These are phyloP conservation scores for Kokia cookei DNA, from an alignment of 441 rosid species.

Conservation along the genomic window DNA sequence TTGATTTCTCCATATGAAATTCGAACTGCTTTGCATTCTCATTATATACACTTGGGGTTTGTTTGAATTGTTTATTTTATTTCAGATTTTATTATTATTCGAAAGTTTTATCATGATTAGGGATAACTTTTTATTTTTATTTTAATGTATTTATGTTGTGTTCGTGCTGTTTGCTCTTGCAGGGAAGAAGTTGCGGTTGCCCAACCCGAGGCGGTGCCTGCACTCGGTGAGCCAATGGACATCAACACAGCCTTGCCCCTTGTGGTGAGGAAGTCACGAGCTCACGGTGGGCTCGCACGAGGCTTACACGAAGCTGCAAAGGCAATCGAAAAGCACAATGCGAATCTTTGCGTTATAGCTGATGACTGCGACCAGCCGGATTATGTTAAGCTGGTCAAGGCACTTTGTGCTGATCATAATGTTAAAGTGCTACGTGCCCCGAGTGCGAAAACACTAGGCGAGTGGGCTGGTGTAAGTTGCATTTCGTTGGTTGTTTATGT, in stretches of 20 bases:
- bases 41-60: background rate
- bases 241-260: constrained; percentile 66
- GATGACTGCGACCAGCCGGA: constrained; percentile 95
- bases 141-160: background rate
- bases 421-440: constrained; percentile 65
- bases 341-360: constrained; percentile 77
- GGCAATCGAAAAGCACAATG: constrained; percentile 77
- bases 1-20: background rate
- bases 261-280: constrained; percentile 72
- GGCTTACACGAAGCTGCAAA: constrained; percentile 87
- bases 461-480: constrained; percentile 95
- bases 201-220: constrained; percentile 26
- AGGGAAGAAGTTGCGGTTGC: constrained; percentile 60
- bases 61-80: background rate
- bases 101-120: background rate
- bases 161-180: constrained; percentile 3
- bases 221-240: constrained; percentile 71
- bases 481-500: background rate
- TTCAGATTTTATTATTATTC: background rate
- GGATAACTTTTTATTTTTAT: background rate
- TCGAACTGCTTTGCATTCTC: background rate
- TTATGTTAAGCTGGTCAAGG: constrained; percentile 78
- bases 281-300: constrained; percentile 77
- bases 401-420: constrained; percentile 74
- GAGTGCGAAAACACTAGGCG: constrained; percentile 85